phyloP scores from a whole-genome alignment of 768 basidiomycete genomes.

The Pisolithus orientalis region DNA sequence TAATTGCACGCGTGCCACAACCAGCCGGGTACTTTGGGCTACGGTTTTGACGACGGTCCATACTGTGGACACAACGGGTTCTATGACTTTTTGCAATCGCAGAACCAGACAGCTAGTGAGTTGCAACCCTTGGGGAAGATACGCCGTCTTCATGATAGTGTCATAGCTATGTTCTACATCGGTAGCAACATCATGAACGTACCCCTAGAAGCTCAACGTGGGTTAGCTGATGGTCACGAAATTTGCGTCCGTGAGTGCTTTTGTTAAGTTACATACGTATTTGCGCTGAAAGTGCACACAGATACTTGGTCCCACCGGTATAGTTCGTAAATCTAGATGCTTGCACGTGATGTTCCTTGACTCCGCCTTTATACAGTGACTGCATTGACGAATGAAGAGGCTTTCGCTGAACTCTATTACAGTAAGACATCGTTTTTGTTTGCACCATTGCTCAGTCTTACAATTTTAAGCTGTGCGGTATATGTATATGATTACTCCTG shows the following conservation, averaged over 20 bases:
- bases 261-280: not conserved
- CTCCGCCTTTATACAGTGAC: conserved; percentile 39
- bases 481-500: not conserved
- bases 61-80: conserved; percentile 60
- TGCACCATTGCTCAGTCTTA: not conserved
- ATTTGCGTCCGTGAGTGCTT: conserved; percentile 52
- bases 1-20: not conserved
- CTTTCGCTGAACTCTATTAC: conserved; percentile 80
- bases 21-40: conserved; percentile 53
- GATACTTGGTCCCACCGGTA: conserved; percentile 35
- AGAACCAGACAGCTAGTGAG: conserved; percentile 59
- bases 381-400: conserved; percentile 51
- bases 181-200: conserved; percentile 54
- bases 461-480: conserved; percentile 21
- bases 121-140: conserved; percentile 5
- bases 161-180: conserved; percentile 54
- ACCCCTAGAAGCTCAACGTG: conserved; percentile 52
- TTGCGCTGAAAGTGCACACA: not conserved
- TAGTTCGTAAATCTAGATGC: conserved; percentile 30
- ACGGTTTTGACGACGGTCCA: conserved; percentile 61
- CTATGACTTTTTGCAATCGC: conserved; percentile 44
- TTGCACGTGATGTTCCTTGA: not conserved
- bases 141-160: not conserved
- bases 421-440: conserved; percentile 29
- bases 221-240: conserved; percentile 50